phyloP scores from a whole-genome alignment of 352 stramenopile genomes.

The Phytophthora citrophthora region DNA sequence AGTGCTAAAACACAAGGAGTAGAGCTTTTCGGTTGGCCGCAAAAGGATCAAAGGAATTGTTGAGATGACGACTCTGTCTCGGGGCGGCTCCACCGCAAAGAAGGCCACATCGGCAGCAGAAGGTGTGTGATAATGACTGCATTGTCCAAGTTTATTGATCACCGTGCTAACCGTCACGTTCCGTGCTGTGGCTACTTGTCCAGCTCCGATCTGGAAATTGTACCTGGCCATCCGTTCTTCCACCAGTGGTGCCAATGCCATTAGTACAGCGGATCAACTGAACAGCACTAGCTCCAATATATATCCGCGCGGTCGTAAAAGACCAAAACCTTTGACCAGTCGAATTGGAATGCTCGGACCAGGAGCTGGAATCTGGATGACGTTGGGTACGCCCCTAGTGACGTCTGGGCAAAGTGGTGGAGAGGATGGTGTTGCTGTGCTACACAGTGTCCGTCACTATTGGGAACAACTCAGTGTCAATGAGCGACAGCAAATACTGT shows the following conservation, averaged over 20 bases:
- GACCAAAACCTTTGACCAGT: slow-evolving; percentile 38
- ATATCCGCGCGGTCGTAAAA: slow-evolving; percentile 40
- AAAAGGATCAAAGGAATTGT: slow-evolving; percentile 15
- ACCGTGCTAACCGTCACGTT: slow-evolving; percentile 6
- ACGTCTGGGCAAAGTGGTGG: slow-evolving; percentile 13
- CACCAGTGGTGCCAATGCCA: slow-evolving; percentile 6
- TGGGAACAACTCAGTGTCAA: slow-evolving; percentile 70
- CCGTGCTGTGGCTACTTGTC: slow-evolving; percentile 5
- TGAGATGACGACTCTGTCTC: slow-evolving; percentile 18
- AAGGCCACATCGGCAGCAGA: slow-evolving; percentile 32
- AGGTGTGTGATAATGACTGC: slow-evolving; percentile 17
- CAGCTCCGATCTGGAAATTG: slow-evolving; percentile 74
- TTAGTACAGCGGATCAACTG: slow-evolving; percentile 1
- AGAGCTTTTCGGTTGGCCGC: slow-evolving; percentile 12
- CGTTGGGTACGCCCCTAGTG: slow-evolving; percentile 22
- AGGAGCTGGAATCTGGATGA: slow-evolving; percentile 30
- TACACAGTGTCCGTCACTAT: slow-evolving; percentile 54
- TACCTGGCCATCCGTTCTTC: slow-evolving; percentile 60
- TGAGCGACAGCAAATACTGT: slow-evolving; percentile 79
- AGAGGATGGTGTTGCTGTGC: slow-evolving; percentile 23
- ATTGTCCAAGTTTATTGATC: not conserved
- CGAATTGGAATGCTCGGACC: slow-evolving; percentile 12
- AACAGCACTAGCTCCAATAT: not conserved
- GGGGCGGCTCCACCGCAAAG: slow-evolving; percentile 33
- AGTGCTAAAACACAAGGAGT: slow-evolving; percentile 2